Base-by-base conservation (phyloP, 1,139 yeast species). In the Williopsis jadinii region DNA sequence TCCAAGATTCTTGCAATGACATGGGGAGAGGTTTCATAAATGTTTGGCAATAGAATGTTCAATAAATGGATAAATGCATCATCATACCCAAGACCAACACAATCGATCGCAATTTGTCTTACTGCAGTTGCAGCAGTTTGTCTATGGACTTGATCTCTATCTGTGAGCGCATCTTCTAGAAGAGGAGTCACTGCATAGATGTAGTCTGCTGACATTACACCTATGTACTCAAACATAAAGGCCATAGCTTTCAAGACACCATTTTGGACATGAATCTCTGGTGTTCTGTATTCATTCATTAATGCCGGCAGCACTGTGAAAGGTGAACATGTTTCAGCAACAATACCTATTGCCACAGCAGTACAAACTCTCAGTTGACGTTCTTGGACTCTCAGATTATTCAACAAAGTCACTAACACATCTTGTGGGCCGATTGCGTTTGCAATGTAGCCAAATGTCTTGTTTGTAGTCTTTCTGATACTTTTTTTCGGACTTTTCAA, bases 311-410 rank as follows among this genome's bases (percentile, higher is more conserved):
- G 63, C 0, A 92, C 95, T 0, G 97, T 86, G 61, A 86, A 92
- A 0, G 98, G 97, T 0, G 86, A 78, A 64, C 98, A 92, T 0
- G 84, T 80, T 44, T 90, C 95, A 0, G 98, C 97, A 11, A 94
- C 95, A 54, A 94, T 90, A 31, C 96, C 98, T 52, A 94, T 86
- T 0, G 99, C 99, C 34, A 94, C 97, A 1, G 98, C 97, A 0
- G 98, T 88, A 59, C 97, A 90, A 11, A 94, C 97, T 55, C 99
- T 81, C 36, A 88, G 70, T 62, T 94, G 98, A 58, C 99, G 85
- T 56, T 92, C 98, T 60, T 92, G 97, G 5, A 90, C 95, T 45
- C 87, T 73, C 48, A 94, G 67, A 53, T 92, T 92, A 52, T 85
- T 86, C 43, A 94, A 67, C 31, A 94, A 66, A 52, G 95, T 84